Evolutionary conservation across 371 early-diverging fungal genomes (phyloP).

Genomic region (Apophysomyces variabilis): DNA sequence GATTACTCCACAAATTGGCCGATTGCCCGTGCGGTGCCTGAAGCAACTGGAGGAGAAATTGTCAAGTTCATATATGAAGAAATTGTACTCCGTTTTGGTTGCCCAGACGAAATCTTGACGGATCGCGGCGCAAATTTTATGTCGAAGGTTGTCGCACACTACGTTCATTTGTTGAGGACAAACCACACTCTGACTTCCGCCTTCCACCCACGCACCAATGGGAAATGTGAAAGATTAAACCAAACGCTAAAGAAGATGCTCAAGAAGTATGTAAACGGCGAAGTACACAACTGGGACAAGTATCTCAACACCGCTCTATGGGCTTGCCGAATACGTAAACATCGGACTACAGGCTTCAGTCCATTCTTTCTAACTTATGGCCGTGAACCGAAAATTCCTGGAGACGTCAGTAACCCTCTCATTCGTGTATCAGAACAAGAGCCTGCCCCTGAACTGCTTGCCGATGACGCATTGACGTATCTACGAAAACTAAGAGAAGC

Average conservation of each 20-base stretch:
- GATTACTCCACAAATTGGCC: conserved; percentile 49
- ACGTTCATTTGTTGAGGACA: neutral
- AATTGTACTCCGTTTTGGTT: conserved; percentile 18
- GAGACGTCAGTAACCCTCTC: neutral
- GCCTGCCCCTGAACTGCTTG: too few relatives aligned
- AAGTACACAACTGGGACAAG: conserved; percentile 16
- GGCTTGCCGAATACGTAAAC: conserved; percentile 13
- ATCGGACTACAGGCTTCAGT: conserved; percentile 8
- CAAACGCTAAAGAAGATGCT: conserved; percentile 17
- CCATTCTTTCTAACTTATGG: conserved; percentile 15
- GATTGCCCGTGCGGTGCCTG: conserved; percentile 34
- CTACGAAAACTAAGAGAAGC: conserved; percentile 6
- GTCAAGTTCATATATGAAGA: conserved; percentile 39
- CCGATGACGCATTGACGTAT: too few relatives aligned
- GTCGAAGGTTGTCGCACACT: conserved; percentile 1
- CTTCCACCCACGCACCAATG: conserved; percentile 19
- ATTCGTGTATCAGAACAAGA: too few relatives aligned
- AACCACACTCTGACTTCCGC: conserved; percentile 12
- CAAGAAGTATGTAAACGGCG: conserved; percentile 25
- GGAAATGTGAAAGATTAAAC: conserved; percentile 26
- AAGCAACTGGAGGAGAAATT: conserved; percentile 31
- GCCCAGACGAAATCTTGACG: neutral
- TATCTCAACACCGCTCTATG: conserved; percentile 17
- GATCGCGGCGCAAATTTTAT: conserved; percentile 7
- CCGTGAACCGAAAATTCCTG: conserved; percentile 1